Base-by-base conservation (phyloP, 2,329 filamentous ascomycete species). In the Taxawa tesnikishii region DNA sequence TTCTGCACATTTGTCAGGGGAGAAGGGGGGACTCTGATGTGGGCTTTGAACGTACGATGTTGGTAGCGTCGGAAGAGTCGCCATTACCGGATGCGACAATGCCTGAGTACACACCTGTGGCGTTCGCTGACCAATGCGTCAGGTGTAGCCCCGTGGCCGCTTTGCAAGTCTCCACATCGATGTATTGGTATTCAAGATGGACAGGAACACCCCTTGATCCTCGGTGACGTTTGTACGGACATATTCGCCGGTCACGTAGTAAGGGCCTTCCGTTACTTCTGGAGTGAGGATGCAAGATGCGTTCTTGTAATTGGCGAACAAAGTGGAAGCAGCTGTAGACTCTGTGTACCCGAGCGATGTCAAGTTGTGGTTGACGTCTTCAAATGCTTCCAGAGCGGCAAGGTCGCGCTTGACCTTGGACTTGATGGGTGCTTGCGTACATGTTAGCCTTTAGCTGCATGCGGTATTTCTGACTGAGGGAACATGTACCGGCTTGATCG, bases 41-140 rank as follows among this genome's bases (percentile, higher is more conserved):
- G n/a, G n/a, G n/a, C n/a, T n/a, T n/a, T n/a, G n/a, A n/a, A n/a
- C n/a, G n/a, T n/a, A n/a, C n/a, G n/a, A 59, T 32, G 36, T 53
- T 55, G 32, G 44, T 44, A 19, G 39, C 23, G 12, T 39, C 43
- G 21, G 34, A 36, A 9, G 47, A 45, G 43, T 53, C 50, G 12
- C 51, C 56, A 37, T 62, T 60, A 15, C 53, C 54, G 14, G 36
- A 43, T 19, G 46, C 43, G 15, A 51, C 42, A 14, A 63, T 50
- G 32, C 62, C 60, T 6, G 52, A 58, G 47, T 65, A 66, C 15
- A 63, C 58, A 18, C 62, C 60, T 3, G 60, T 62, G 11, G 60
- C 44, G 42, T 65, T 65, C 48, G 55, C 56, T 40, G 63, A 53
- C 62, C 62, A 65, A 18, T 60, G 48, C 37, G 66, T 61, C 6